phyloP scores from a whole-genome alignment of 768 basidiomycete species.

The Amanita muscaria region DNA sequence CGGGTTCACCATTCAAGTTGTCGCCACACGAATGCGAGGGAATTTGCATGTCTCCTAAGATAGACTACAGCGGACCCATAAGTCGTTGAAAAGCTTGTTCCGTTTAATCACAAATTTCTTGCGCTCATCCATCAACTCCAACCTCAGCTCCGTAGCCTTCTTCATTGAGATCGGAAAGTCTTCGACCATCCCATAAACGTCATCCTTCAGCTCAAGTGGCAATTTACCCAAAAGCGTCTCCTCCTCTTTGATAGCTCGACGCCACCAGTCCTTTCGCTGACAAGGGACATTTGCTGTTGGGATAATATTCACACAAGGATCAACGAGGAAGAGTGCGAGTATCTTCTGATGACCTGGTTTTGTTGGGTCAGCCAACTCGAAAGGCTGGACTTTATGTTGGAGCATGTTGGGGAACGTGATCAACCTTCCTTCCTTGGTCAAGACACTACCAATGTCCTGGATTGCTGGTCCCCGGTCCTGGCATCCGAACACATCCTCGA shows the following conservation, averaged over 20 bases:
- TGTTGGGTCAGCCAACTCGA: conserved; percentile 21
- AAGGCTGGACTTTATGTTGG: conserved; percentile 24
- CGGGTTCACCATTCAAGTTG: no score
- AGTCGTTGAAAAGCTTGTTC: conserved; percentile 6
- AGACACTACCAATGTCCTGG: conserved; percentile 18
- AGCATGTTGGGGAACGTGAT: conserved; percentile 27
- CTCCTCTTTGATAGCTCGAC: conserved; percentile 6
- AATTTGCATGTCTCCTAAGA: no score
- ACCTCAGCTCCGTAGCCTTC: conserved; percentile 17
- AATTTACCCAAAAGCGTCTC: conserved; percentile 12
- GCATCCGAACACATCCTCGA: conserved; percentile 13
- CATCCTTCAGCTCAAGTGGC: conserved; percentile 16
- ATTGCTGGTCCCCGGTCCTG: conserved; percentile 12
- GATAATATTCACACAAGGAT: conserved; percentile 18
- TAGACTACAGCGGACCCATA: conserved; percentile 14
- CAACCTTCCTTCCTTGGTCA: conserved; percentile 18
- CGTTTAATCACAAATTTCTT: conserved; percentile 12
- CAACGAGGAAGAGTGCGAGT: conserved; percentile 28
- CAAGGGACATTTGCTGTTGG: conserved; percentile 21
- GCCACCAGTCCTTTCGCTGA: conserved; percentile 20
- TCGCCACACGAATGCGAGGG: not conserved
- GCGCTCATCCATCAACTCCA: conserved; percentile 21
- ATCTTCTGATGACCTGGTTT: conserved; percentile 30
- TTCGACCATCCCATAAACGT: conserved; percentile 13
- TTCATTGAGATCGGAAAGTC: conserved; percentile 17